Evolutionary conservation across 2,329 filamentous ascomycete species (phyloP).

Genomic region (Exserohilum turcica): DNA sequence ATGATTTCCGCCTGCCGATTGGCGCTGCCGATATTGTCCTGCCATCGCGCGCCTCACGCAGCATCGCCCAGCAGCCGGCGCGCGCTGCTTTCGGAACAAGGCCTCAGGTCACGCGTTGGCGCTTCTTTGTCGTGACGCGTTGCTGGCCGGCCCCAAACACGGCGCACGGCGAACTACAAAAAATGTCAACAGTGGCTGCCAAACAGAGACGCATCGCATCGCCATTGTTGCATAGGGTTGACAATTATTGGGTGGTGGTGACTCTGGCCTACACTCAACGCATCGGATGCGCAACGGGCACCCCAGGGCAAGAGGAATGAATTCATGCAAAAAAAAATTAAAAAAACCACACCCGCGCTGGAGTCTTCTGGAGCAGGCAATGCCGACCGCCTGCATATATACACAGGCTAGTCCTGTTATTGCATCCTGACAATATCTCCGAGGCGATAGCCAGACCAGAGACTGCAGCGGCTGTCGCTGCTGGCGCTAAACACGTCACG

Average conservation of each 20-base stretch:
- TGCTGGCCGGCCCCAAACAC: neutral
- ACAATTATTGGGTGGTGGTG: too few species aligned
- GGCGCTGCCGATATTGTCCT: constrained; percentile 10
- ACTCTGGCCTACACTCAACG: too few species aligned
- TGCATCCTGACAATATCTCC: constrained; percentile 5
- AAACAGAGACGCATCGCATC: too few species aligned
- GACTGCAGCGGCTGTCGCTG: neutral
- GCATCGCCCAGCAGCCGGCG: constrained; percentile 9
- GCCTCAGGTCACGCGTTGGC: constrained; percentile 15
- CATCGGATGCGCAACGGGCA: too few species aligned
- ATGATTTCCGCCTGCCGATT: constrained; percentile 16
- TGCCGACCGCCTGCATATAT: constrained; percentile 4
- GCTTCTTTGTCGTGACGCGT: constrained; percentile 6
- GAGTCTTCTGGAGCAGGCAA: neutral
- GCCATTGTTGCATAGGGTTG: too few species aligned
- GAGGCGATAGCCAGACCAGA: neutral
- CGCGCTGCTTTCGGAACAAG: constrained; percentile 4
- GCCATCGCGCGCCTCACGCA: constrained; percentile 13
- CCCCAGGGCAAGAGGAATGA: too few species aligned
- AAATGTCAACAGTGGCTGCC: too few species aligned
- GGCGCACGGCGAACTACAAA: too few species aligned
- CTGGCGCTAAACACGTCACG: constrained; percentile 18
- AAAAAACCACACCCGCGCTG: neutral
- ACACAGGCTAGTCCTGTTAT: neutral
- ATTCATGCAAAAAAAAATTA: too few species aligned